Percentiles rank a stretch among this genome's conserved stretches.
Evolutionary conservation across 768 basidiomycete genomes (phyloP).

Genomic region (Termitomyces bulborhizus): DNA sequence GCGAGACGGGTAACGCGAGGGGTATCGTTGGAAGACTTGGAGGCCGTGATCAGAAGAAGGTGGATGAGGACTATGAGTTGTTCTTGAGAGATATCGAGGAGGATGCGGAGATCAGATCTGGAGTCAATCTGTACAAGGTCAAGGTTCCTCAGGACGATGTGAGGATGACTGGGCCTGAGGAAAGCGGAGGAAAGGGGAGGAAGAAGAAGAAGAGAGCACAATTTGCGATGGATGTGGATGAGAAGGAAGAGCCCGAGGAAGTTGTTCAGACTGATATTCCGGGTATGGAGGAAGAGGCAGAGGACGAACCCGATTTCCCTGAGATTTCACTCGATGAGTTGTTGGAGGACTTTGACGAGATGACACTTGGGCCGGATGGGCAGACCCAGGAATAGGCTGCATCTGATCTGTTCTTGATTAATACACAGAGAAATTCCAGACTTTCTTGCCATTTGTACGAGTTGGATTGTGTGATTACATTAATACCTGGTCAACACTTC

Average conservation of each 20-base stretch:
- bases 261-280: conserved; percentile 12
- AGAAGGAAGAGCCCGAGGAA: conserved; percentile 23
- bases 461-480: too few species aligned
- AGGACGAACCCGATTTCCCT: conserved; percentile 83
- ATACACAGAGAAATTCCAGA: not conserved
- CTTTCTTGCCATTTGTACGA: not conserved
- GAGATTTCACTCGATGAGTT: conserved; percentile 81
- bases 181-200: conserved; percentile 15
- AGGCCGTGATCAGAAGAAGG: conserved; percentile 85
- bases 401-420: not conserved
- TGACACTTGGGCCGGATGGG: conserved; percentile 59
- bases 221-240: conserved; percentile 69
- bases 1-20: conserved; percentile 66
- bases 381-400: conserved; percentile 2
- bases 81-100: conserved; percentile 95
- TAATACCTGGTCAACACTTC: not conserved
- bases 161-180: conserved; percentile 43
- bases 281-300: conserved; percentile 39
- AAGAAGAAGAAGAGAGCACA: conserved; percentile 37
- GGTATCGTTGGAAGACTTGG: conserved; percentile 91
- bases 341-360: conserved; percentile 87
- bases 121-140: conserved; percentile 84
- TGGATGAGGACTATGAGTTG: conserved; percentile 94
- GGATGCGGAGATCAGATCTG: conserved; percentile 83
- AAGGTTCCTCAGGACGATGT: conserved; percentile 25